A percentile compares a stretch with the other conserved stretches of the same genome.
Conservation (phyloP, 2,329 filamentous ascomycete species). For the Aspergillus brasiliensis region DNA sequence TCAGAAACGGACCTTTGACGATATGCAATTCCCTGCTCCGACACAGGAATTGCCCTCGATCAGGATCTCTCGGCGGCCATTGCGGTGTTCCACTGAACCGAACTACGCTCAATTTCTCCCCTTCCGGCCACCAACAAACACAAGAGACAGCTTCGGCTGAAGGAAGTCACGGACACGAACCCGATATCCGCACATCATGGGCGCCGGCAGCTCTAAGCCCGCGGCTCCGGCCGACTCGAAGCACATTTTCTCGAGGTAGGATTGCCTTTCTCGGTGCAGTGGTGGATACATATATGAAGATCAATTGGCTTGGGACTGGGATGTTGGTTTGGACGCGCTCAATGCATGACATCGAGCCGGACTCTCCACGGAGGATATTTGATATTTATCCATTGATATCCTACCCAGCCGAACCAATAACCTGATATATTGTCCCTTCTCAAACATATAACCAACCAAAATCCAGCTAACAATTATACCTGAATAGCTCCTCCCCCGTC, state of each 20-base stretch:
- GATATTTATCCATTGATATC: neutral
- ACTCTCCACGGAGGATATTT: neutral
- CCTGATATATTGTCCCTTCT: neutral
- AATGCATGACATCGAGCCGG: neutral
- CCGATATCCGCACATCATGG: slow-evolving; percentile 50
- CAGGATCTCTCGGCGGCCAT: slow-evolving; percentile 7
- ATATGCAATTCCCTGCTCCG: slow-evolving; percentile 21
- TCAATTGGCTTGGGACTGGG: neutral
- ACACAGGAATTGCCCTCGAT: slow-evolving; percentile 19
- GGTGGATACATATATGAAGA: neutral
- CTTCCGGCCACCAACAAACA: neutral
- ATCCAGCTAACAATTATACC: slow-evolving; percentile 16
- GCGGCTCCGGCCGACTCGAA: slow-evolving; percentile 53
- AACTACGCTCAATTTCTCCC: neutral
- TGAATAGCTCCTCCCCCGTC: slow-evolving; percentile 53
- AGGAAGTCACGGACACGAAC: neutral
- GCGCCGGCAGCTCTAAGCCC: slow-evolving; percentile 64
- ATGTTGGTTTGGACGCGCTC: neutral
- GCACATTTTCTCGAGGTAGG: slow-evolving; percentile 64
- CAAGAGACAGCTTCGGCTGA: neutral
- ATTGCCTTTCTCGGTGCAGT: neutral
- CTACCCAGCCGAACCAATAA: neutral
- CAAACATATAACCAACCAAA: slow-evolving; percentile 2
- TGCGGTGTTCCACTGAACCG: neutral
- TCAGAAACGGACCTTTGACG: slow-evolving; percentile 11